A percentile compares a stretch with the other conserved stretches of the same genome.
phyloP scores from a whole-genome alignment of 306 rosid species.

The Glycine tomentella region DNA sequence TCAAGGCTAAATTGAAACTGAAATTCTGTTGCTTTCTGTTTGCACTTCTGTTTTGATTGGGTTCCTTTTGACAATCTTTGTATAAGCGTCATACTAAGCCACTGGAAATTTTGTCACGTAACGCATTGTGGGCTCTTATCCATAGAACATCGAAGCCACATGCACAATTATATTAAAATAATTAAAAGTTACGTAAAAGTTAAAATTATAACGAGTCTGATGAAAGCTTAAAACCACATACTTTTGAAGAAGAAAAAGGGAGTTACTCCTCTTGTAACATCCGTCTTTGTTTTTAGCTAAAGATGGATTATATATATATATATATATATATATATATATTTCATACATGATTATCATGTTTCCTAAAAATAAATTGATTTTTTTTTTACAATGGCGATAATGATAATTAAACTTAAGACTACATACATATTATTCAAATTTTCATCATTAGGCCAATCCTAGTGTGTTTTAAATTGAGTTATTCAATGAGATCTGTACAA shows the following conservation, averaged over 20 bases:
- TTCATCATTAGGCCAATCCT: too few species aligned
- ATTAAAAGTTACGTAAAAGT: not conserved
- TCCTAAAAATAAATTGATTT: too few species aligned
- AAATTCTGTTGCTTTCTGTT: constrained; percentile 37
- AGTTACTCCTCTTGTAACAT: not conserved
- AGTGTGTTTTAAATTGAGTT: too few species aligned
- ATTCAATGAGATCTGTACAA: too few species aligned
- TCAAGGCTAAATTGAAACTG: constrained; percentile 29
- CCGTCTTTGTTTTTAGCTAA: not conserved
- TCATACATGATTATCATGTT: too few species aligned
- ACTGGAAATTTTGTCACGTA: constrained; percentile 44
- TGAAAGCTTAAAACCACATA: not conserved
- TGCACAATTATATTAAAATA: not conserved
- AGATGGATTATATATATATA: not conserved
- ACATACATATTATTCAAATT: too few species aligned
- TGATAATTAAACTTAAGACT: too few species aligned
- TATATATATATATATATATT: too few species aligned
- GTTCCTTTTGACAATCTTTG: constrained; percentile 42
- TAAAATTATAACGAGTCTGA: not conserved
- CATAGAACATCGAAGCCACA: not conserved
- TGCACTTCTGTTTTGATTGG: constrained; percentile 41
- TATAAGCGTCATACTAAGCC: constrained; percentile 29
- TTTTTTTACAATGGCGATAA: too few species aligned
- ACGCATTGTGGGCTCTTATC: constrained; percentile 41
- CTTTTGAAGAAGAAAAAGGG: not conserved